Conservation (phyloP, 2,329 filamentous ascomycete genomes). For the Fusarium sterilihyphosum region DNA sequence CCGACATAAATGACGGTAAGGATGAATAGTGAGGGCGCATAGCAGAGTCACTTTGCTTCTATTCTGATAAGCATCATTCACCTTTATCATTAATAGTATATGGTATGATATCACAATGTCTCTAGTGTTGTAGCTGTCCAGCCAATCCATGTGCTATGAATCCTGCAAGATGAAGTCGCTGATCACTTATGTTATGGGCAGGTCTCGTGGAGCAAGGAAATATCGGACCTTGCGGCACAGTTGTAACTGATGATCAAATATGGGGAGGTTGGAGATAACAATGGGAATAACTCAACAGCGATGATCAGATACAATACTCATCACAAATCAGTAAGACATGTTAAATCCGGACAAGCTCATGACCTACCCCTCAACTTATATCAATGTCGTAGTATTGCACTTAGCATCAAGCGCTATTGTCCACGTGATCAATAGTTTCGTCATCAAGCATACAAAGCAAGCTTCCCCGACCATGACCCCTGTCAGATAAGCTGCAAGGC, state of each 20-base stretch:
- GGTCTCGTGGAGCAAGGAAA: too few relatives aligned
- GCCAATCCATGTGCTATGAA: neutral
- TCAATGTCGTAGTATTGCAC: neutral
- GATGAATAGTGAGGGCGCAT: neutral
- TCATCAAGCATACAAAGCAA: slow-evolving; percentile 7
- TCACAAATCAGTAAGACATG: neutral
- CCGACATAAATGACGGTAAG: accelerated
- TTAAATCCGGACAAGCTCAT: neutral
- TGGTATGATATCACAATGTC: neutral
- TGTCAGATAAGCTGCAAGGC: neutral
- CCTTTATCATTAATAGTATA: too few relatives aligned
- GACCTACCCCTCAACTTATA: neutral
- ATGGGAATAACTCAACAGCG: neutral
- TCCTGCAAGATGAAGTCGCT: too few relatives aligned
- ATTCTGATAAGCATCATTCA: neutral
- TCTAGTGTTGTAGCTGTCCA: accelerated
- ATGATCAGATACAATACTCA: neutral
- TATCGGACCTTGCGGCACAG: neutral
- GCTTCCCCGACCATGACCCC: neutral
- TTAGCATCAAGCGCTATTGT: neutral
- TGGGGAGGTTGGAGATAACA: neutral
- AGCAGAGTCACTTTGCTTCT: neutral
- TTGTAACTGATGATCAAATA: neutral
- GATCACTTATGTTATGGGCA: too few relatives aligned
- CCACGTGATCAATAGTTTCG: neutral